Evolutionary conservation across 2,329 filamentous ascomycete species (phyloP), one percentile per base, ranked within the genome.

Genomic region (Nectriaceae sp.): DNA sequence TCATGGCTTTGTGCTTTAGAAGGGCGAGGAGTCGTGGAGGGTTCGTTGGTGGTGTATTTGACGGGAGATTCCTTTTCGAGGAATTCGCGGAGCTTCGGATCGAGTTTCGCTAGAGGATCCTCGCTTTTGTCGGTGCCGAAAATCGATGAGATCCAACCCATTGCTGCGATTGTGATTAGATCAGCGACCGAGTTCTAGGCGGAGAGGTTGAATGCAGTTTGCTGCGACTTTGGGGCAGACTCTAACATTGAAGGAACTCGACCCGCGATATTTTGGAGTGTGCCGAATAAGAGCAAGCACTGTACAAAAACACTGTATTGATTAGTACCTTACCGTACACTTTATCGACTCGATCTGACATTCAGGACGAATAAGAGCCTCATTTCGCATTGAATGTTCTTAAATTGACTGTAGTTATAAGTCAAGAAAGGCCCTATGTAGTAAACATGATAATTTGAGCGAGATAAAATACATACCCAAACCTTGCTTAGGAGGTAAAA

Each of bases 31-130:
- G 53, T 21, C n/a, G 47, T 33, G 15, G 60, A 49, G 39, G 61
- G 46, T 47, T 65, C 60, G 47, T 62, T 62, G 53, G 61, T 50
- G 49, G 66, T 67, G 74, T 88, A 87, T 72, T 89, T 88, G 60
- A 87, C 75, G 24, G 90, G 88, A 21, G 89, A 87, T 75, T 96
- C 89, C 70, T 87, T 85, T 65, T 91, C 79, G 64, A 96, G 84
- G 69, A 92, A 96, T 56, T 93, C 88, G 63, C 88, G 87, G 47
- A 96, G 81, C 55, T 86, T 85, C 33, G 90, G 88, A 65, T 96
- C 90, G 61, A 97, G 84, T 60, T 88, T 85, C 60, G 80, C 78
- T 56, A 90, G 78, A 20, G 88, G 85, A 54, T 84, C 77, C 60
- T 67, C 66, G 54, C 70, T 71, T 52, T 67, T 73, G 45, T 70